Evolutionary conservation across 2,329 filamentous ascomycete genomes (phyloP), one percentile per base, ranked within the genome.

Genomic region (Penicillium sp.): DNA sequence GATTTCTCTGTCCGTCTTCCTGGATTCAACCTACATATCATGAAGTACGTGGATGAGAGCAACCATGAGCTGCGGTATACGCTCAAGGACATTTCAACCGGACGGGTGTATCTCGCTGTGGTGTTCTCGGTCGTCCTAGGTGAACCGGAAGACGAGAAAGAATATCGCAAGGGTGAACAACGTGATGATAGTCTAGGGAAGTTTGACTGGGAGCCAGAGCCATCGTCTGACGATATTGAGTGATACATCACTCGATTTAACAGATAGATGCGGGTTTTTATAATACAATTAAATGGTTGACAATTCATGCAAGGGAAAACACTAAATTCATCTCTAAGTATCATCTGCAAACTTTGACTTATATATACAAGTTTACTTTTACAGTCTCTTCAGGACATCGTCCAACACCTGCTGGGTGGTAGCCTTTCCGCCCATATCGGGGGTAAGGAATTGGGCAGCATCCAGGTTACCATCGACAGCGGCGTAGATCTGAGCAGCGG

Each of bases 1-100:
- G 68, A 72, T 62, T 74, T 78, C 51, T 70, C 72, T 3, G 64
- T 76, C 16, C 70, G 69, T 12, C 58, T 76, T 25, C 73, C 71
- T 27, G 70, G 72, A 1, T 72, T 75, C 51, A 60, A 57, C 16
- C 60, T 74, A 42, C 72, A 70, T 53, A 65, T 74, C 46, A 60
- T 66, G 39, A 67, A 72, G 46, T 74, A 75, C 53, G 71, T 78
- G n/a, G 69, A 76, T 65, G 82, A 84, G 70, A 89, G 89, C 80
- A 88, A 89, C 79, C 90, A 95, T 76, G 82, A 86, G 63, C 83
- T 95, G 76, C 92, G 92, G 82, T 97, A 97, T 75, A 90, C 95
- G 55, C 82, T 97, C 68, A 93, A 92, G 69, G 89, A 97, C 73
- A 85, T 84, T 57, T 74, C 79, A 23, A 93, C 89, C 0, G 83